Evolutionary conservation across 2,329 filamentous ascomycete genomes (phyloP).

Genomic region (Fusarium marasasianum): DNA sequence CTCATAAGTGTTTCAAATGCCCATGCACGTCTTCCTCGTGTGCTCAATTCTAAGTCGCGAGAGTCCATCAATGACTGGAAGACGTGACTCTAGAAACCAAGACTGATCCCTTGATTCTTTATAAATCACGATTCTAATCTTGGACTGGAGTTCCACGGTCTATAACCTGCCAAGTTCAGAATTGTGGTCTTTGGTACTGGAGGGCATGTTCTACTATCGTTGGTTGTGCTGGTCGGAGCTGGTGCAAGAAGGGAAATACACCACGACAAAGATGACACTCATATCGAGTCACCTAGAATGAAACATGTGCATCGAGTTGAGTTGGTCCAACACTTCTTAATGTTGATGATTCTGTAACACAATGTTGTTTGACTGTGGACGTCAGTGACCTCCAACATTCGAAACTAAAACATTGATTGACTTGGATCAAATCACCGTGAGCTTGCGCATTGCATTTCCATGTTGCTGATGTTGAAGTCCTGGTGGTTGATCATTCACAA

Average conservation of each 20-base stretch:
- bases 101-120: too few species aligned
- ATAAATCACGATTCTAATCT: fast-evolving
- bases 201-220: not conserved
- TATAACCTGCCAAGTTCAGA: too few species aligned
- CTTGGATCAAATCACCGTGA: too few species aligned
- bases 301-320: fast-evolving
- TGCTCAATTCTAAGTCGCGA: not conserved
- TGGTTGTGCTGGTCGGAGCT: not conserved
- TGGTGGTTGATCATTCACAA: too few species aligned
- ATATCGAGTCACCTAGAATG: fast-evolving
- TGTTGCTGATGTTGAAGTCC: too few species aligned
- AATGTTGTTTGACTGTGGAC: not conserved
- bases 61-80: not conserved
- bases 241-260: not conserved
- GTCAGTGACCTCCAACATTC: not conserved
- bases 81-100: not conserved
- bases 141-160: fast-evolving
- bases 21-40: not conserved
- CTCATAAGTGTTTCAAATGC: not conserved
- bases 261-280: not conserved
- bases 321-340: too few species aligned
- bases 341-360: too few species aligned
- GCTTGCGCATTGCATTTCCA: too few species aligned
- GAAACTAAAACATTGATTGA: too few species aligned
- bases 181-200: not conserved